phyloP scores from a whole-genome alignment of 2,329 filamentous ascomycete genomes.

The Catunica adiposa region DNA sequence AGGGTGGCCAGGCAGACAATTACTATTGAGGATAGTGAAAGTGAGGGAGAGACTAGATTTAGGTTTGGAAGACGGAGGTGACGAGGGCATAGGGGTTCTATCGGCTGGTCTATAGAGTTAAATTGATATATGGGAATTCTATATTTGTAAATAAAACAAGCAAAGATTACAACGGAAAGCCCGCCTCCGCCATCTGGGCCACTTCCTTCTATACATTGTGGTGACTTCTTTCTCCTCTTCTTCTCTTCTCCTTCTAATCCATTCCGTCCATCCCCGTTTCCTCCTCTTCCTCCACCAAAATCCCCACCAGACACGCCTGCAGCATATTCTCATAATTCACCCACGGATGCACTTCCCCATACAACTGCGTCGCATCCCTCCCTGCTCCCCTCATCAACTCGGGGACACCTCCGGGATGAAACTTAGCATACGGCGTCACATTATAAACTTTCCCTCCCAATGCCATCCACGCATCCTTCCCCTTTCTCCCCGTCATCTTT shows the following conservation, averaged over 20 bases:
- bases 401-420: constrained; percentile 73
- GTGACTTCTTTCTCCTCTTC: too few species aligned
- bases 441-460: constrained; percentile 90
- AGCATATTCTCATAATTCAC: constrained; percentile 59
- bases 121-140: too few species aligned
- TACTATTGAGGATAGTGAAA: constrained; percentile 28
- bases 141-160: not conserved
- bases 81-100: not conserved
- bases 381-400: constrained; percentile 51
- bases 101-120: too few species aligned
- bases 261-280: constrained; percentile 41
- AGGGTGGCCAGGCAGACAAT: constrained; percentile 21
- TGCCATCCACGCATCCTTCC: constrained; percentile 77
- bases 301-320: constrained; percentile 42
- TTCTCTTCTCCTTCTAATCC: constrained; percentile 28
- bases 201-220: too few species aligned
- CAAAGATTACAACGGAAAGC: too few species aligned
- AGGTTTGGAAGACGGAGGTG: constrained; percentile 35
- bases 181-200: too few species aligned
- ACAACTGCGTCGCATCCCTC: constrained; percentile 44
- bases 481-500: constrained; percentile 63
- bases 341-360: constrained; percentile 53
- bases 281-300: constrained; percentile 40
- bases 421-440: constrained; percentile 73
- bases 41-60: constrained; percentile 38